Percentiles rank a stretch among this genome's conserved stretches.
Evolutionary conservation across 176 grass and related monocot genomes (phyloP).

Genomic region (Oryza glumipatula): DNA sequence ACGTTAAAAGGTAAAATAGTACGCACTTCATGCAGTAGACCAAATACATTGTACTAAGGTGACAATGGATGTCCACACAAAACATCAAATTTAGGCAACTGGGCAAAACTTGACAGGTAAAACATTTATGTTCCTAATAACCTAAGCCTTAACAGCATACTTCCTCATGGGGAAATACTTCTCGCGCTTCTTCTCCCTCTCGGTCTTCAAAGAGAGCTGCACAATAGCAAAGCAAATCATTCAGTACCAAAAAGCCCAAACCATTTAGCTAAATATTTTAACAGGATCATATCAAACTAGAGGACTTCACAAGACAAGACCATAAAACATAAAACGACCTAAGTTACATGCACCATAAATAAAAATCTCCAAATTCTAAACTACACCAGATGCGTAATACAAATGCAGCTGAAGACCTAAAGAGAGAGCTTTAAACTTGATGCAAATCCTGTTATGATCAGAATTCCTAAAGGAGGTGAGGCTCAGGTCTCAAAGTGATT

Average conservation of each 20-base stretch:
- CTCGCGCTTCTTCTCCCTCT: slow-evolving; percentile 73
- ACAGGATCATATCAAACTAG: neutral
- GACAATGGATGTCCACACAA: neutral
- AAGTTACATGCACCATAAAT: neutral
- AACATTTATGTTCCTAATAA: slow-evolving; percentile 26
- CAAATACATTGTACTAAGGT: slow-evolving; percentile 40
- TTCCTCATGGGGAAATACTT: slow-evolving; percentile 87
- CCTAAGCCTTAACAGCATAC: slow-evolving; percentile 78
- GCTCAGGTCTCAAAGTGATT: too few relatives aligned
- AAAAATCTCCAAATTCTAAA: neutral
- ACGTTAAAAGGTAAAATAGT: neutral
- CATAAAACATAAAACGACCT: neutral
- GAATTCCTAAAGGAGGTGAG: neutral
- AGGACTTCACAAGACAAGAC: neutral
- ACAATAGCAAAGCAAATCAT: neutral
- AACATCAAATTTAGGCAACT: slow-evolving; percentile 35
- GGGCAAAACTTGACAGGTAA: slow-evolving; percentile 35
- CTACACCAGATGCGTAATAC: neutral
- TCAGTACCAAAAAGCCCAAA: neutral
- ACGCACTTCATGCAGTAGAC: slow-evolving; percentile 8
- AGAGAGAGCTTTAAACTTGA: neutral
- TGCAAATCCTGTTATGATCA: neutral
- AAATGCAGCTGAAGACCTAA: neutral
- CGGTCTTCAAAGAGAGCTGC: slow-evolving; percentile 66
- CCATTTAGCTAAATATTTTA: neutral